These are phyloP conservation scores for Pseudogymnoascus sp. DNA, from an alignment of 2,329 filamentous ascomycete genomes.

Conservation along the genomic window DNA sequence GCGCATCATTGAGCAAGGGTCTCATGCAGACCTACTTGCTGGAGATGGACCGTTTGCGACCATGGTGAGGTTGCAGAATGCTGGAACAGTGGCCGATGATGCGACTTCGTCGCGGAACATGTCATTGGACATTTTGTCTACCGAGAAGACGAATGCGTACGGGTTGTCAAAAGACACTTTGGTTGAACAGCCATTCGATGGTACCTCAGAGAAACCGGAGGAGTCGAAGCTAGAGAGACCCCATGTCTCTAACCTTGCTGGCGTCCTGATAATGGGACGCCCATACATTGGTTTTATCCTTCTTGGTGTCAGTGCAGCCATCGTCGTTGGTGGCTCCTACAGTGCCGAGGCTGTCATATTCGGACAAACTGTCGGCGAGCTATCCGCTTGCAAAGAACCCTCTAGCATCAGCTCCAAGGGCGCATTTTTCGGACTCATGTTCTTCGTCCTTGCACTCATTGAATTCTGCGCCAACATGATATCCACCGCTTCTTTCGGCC, in stretches of 20 bases:
- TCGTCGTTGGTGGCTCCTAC: conserved; percentile 39
- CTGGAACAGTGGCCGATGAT: conserved; percentile 25
- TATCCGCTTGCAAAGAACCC: conserved; percentile 37
- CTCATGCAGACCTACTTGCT: conserved; percentile 26
- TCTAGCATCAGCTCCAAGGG: conserved; percentile 22
- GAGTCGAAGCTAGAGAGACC: conserved; percentile 16
- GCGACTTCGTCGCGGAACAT: conserved; percentile 13
- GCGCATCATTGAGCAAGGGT: conserved; percentile 32
- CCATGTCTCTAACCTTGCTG: conserved; percentile 17
- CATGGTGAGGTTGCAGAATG: conserved; percentile 12
- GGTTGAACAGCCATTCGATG: conserved; percentile 24
- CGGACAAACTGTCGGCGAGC: conserved; percentile 40
- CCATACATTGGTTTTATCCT: conserved; percentile 32
- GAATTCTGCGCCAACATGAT: conserved; percentile 54
- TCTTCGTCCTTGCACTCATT: conserved; percentile 44
- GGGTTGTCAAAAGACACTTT: conserved; percentile 13
- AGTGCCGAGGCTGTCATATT: conserved; percentile 49
- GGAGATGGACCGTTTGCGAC: conserved; percentile 25
- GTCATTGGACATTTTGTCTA: background rate
- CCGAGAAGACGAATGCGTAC: conserved; percentile 11
- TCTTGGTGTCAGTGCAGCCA: conserved; percentile 36
- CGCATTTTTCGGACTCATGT: conserved; percentile 34
- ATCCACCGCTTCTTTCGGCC: conserved; percentile 45
- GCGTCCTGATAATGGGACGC: conserved; percentile 24
- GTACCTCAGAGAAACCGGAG: conserved; percentile 37